These are phyloP conservation scores for Amphibolis antarctica DNA, from an alignment of 106 monocot species.

Conservation along the genomic window DNA sequence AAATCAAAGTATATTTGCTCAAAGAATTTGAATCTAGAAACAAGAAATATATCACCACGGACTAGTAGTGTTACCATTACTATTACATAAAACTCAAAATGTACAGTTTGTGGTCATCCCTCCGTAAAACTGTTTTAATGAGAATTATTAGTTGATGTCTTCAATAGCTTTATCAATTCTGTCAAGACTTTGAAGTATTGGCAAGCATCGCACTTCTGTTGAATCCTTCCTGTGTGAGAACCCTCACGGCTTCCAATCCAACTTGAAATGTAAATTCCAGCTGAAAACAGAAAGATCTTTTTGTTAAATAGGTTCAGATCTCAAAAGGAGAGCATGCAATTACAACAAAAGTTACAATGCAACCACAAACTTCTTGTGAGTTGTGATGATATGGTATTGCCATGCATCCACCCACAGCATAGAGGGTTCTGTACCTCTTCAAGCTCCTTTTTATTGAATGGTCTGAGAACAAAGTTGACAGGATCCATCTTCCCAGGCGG, in stretches of 20 bases:
- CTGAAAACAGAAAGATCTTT: conserved; percentile 27
- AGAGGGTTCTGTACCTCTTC: conserved; percentile 51
- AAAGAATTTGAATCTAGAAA: no score
- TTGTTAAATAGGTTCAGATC: neutral
- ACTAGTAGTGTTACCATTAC: no score
- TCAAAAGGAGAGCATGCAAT: neutral
- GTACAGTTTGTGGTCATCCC: no score
- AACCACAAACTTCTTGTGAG: neutral
- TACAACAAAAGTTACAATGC: neutral
- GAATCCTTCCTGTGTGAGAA: conserved; percentile 63
- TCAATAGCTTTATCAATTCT: conserved; percentile 4
- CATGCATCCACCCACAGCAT: neutral
- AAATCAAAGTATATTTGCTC: no score
- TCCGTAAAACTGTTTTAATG: no score
- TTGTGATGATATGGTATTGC: neutral
- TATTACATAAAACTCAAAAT: no score
- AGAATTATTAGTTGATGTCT: no score
- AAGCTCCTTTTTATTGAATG: conserved; percentile 63
- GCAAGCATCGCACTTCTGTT: conserved; percentile 73
- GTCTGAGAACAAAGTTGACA: conserved; percentile 62
- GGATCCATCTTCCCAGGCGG: conserved; percentile 89
- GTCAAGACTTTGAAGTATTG: conserved; percentile 34
- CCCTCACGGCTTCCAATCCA: conserved; percentile 54
- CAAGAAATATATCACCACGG: no score
- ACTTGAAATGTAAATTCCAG: conserved; percentile 54